Conservation (phyloP, 805 yeast species). For the Wickerhamomyces strasburgensis region DNA sequence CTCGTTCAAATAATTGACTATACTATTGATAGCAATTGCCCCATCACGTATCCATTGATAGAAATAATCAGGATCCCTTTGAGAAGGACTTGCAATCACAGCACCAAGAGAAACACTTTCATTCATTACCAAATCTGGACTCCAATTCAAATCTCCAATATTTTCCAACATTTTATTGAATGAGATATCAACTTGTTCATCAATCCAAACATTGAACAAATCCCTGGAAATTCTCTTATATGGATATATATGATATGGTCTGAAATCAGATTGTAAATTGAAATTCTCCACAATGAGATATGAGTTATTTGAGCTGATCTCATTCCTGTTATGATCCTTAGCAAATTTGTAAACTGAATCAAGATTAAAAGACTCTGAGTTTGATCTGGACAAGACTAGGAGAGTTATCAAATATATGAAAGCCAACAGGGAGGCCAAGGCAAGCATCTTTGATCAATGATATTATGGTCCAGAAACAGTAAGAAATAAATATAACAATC, state of each 20-base stretch:
- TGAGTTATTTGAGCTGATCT: not conserved
- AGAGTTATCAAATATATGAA: too few relatives aligned
- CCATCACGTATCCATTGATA: conserved; percentile 91
- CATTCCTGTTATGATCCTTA: not conserved
- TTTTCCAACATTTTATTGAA: conserved; percentile 41
- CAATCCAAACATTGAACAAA: conserved; percentile 42
- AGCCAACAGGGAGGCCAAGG: too few relatives aligned
- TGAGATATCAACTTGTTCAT: conserved; percentile 35
- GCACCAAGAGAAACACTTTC: conserved; percentile 56
- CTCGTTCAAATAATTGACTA: conserved; percentile 53
- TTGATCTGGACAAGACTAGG: too few relatives aligned
- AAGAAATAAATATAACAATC: too few relatives aligned
- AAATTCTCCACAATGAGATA: conserved; percentile 17
- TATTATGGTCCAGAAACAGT: too few relatives aligned
- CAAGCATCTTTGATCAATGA: too few relatives aligned
- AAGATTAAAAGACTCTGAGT: too few relatives aligned
- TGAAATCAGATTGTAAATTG: conserved; percentile 20
- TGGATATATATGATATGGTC: conserved; percentile 16
- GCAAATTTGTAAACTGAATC: not conserved
- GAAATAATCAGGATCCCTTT: conserved; percentile 65
- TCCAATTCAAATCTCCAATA: conserved; percentile 38
- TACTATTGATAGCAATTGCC: conserved; percentile 69
- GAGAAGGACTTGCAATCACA: conserved; percentile 83
- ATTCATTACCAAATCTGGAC: conserved; percentile 21
- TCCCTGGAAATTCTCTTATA: conserved; percentile 19